These are phyloP conservation scores for Gorgonomyces haynaldii DNA, from an alignment of 192 early-diverging fungal species.

Conservation along the genomic window DNA sequence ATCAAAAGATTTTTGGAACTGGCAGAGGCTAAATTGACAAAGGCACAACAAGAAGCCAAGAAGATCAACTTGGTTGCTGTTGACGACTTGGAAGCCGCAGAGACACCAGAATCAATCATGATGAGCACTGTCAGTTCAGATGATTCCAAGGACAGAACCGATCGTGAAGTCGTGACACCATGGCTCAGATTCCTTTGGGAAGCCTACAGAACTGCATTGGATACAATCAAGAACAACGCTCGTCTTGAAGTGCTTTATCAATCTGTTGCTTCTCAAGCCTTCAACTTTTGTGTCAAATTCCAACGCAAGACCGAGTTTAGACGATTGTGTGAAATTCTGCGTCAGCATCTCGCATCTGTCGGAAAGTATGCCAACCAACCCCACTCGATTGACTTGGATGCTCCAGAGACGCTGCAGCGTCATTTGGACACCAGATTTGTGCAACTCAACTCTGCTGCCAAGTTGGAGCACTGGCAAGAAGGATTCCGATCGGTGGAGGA, in stretches of 20 bases:
- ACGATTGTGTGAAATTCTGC: conserved; percentile 91
- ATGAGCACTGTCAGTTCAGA: conserved; percentile 89
- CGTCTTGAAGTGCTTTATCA: conserved; percentile 93
- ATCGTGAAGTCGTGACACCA: conserved; percentile 95
- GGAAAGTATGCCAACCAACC: conserved; percentile 87
- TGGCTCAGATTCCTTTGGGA: conserved; percentile 99
- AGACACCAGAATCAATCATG: conserved; percentile 95
- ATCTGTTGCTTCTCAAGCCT: conserved; percentile 75
- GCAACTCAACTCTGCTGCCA: conserved; percentile 89
- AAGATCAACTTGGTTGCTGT: conserved; percentile 69
- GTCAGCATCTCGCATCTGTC: conserved; percentile 78
- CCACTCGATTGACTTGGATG: conserved; percentile 87
- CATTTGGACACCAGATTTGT: conserved; percentile 92
- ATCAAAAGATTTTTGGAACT: conserved; percentile 78
- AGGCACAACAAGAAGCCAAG: conserved; percentile 85
- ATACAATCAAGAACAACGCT: conserved; percentile 93
- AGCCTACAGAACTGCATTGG: conserved; percentile 93
- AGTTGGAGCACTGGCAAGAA: conserved; percentile 99
- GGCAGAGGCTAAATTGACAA: conserved; percentile 74
- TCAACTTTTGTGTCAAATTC: conserved; percentile 92
- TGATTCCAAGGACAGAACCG: conserved; percentile 89
- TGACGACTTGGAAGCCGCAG: conserved; percentile 92
- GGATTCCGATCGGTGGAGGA: conserved; percentile 95
- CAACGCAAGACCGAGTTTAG: conserved; percentile 97
- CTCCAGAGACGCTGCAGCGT: conserved; percentile 92